These are phyloP conservation scores for Pythium vanterpoolii DNA, from an alignment of 352 stramenopile genomes.

Conservation along the genomic window DNA sequence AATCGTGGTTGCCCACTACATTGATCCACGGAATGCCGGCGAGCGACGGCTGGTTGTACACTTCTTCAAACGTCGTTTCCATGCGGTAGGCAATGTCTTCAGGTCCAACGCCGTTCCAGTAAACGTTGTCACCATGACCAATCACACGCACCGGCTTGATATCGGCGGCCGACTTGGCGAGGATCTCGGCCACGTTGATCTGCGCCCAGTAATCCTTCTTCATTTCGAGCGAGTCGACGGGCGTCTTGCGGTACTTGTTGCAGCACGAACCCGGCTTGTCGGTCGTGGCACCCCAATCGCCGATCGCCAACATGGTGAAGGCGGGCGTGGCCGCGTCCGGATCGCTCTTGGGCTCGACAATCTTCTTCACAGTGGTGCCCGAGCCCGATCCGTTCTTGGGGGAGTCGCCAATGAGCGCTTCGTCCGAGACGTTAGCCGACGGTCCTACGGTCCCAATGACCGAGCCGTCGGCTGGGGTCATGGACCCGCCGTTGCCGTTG, in stretches of 20 bases:
- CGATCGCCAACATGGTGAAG: slow-evolving; percentile 83
- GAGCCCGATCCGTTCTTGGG: slow-evolving; percentile 32
- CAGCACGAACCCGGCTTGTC: slow-evolving; percentile 87
- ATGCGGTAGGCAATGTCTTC: slow-evolving; percentile 81
- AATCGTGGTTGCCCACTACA: slow-evolving; percentile 85
- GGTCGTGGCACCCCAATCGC: slow-evolving; percentile 82
- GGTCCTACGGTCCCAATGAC: slow-evolving; percentile 9
- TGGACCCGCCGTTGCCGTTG: slow-evolving; percentile 3
- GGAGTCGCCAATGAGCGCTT: slow-evolving; percentile 25
- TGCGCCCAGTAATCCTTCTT: slow-evolving; percentile 88
- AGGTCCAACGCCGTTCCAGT: slow-evolving; percentile 82
- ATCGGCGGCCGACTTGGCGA: slow-evolving; percentile 60
- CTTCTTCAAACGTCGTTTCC: slow-evolving; percentile 81
- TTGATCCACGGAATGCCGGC: slow-evolving; percentile 83
- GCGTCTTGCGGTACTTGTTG: slow-evolving; percentile 86
- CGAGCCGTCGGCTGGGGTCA: no score
- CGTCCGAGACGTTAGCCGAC: slow-evolving; percentile 38
- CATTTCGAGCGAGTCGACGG: slow-evolving; percentile 74
- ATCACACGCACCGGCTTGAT: slow-evolving; percentile 73
- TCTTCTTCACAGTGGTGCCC: slow-evolving; percentile 15
- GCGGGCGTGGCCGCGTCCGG: slow-evolving; percentile 41
- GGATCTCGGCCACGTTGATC: slow-evolving; percentile 80
- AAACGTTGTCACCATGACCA: slow-evolving; percentile 85
- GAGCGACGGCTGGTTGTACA: slow-evolving; percentile 79
- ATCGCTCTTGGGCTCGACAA: slow-evolving; percentile 52